These are phyloP conservation scores for Pseudogymnoascus pannorum DNA, from an alignment of 2,329 filamentous ascomycete species.

Conservation along the genomic window DNA sequence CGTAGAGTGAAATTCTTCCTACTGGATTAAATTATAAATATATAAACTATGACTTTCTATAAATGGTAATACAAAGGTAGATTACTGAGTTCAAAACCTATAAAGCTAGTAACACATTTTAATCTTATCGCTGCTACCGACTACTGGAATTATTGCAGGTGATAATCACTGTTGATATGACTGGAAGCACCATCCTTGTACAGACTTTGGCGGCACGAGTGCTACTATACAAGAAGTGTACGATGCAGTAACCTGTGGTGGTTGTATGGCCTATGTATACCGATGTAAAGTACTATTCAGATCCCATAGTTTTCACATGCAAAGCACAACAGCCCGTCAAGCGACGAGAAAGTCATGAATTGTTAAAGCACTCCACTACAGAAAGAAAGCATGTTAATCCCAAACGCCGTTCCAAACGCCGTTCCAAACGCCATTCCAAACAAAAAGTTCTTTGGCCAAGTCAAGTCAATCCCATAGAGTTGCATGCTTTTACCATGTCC, in stretches of 20 bases:
- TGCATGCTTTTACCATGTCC: neutral
- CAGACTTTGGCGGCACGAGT: too few relatives aligned
- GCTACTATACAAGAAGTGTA: neutral
- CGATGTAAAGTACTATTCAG: neutral
- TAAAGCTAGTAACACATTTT: too few relatives aligned
- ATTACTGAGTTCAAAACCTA: too few relatives aligned
- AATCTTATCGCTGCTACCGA: too few relatives aligned
- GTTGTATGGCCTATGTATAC: neutral
- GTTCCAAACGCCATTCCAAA: neutral
- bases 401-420: neutral
- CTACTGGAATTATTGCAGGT: too few relatives aligned
- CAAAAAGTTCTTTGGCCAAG: neutral
- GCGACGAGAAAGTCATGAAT: neutral
- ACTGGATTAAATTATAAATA: too few relatives aligned
- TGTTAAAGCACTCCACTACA: neutral
- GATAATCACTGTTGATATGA: too few relatives aligned
- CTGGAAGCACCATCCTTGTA: too few relatives aligned
- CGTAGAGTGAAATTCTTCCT: too few relatives aligned
- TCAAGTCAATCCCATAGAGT: neutral
- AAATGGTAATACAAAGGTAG: too few relatives aligned
- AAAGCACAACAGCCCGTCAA: neutral
- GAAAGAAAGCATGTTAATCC: neutral
- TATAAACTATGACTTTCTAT: too few relatives aligned
- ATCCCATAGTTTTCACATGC: neutral
- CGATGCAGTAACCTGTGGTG: neutral